A percentile compares a stretch with the other conserved stretches of the same genome.
Conservation (phyloP, 768 basidiomycete species). For the Kockovaella imperatae region DNA sequence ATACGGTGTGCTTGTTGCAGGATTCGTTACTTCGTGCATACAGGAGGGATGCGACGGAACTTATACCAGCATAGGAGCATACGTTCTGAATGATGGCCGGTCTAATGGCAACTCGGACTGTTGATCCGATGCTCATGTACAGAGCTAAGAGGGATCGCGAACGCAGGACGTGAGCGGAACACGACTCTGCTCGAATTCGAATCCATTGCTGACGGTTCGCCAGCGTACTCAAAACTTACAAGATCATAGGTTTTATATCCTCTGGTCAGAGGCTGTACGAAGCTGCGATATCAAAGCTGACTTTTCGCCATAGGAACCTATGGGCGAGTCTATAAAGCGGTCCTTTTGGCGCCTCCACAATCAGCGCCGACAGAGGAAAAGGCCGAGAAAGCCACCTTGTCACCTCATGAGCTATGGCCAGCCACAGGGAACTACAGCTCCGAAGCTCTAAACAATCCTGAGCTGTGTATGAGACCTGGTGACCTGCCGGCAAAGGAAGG, state of each 20-base stretch:
- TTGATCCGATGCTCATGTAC: conserved; percentile 78
- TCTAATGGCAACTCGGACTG: no score
- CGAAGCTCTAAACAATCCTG: conserved; percentile 33
- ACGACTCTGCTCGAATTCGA: neutral
- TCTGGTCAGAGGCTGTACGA: conserved; percentile 53
- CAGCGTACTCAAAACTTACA: conserved; percentile 71
- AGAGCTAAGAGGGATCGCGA: conserved; percentile 66
- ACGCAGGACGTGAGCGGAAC: conserved; percentile 49
- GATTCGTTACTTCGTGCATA: no score
- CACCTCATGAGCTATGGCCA: no score
- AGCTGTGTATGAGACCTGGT: conserved; percentile 52
- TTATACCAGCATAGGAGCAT: no score
- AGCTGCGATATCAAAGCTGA: neutral
- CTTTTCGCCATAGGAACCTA: conserved; percentile 55
- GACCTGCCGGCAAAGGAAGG: conserved; percentile 55
- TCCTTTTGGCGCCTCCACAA: conserved; percentile 31
- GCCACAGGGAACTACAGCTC: conserved; percentile 10
- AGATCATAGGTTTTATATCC: conserved; percentile 92
- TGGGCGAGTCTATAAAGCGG: conserved; percentile 95
- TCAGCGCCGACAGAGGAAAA: neutral
- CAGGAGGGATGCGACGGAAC: no score
- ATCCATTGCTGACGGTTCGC: neutral
- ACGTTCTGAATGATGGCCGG: no score
- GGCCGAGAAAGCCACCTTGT: conserved; percentile 13
- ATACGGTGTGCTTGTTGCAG: no score